Conservation (phyloP, 2,329 filamentous ascomycete species). For the Penicillium concentricum region DNA sequence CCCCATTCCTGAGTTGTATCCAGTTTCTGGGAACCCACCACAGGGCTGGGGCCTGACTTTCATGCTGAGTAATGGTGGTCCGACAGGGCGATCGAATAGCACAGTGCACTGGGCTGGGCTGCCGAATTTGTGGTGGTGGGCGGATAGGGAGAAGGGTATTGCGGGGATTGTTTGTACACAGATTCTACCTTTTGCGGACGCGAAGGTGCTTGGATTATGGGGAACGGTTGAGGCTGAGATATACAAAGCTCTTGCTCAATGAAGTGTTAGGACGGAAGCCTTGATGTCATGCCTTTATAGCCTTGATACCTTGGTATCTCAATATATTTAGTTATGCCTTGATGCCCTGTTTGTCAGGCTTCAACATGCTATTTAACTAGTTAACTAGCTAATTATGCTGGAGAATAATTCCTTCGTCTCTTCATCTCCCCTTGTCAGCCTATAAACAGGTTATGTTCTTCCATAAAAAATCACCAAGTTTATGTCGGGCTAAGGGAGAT, state of each 20-base stretch:
- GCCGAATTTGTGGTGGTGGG: constrained; percentile 63
- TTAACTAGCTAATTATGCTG: too few species aligned
- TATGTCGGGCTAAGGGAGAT: not conserved
- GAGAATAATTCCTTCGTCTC: not conserved
- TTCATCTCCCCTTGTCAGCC: too few species aligned
- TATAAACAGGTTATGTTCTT: too few species aligned
- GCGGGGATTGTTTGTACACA: constrained; percentile 54
- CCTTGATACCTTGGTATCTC: too few species aligned
- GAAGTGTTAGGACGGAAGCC: not conserved
- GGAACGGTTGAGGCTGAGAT: constrained; percentile 8
- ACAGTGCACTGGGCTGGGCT: constrained; percentile 61
- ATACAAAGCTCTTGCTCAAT: constrained; percentile 6
- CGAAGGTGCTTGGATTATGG: constrained; percentile 46
- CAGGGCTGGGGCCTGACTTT: constrained; percentile 66
- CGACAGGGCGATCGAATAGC: constrained; percentile 53
- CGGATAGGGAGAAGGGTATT: constrained; percentile 59
- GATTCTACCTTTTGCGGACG: constrained; percentile 52
- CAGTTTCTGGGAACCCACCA: constrained; percentile 41
- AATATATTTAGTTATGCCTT: too few species aligned
- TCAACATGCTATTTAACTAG: too few species aligned
- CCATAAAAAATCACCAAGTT: too few species aligned
- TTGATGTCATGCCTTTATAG: too few species aligned
- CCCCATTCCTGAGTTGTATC: constrained; percentile 52
- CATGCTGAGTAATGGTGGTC: constrained; percentile 51
- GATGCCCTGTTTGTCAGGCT: not conserved